A percentile compares a stretch with the other conserved stretches of the same genome.
Evolutionary conservation across 2,329 filamentous ascomycete genomes (phyloP).

Genomic region (Tolypocladium paradoxum): DNA sequence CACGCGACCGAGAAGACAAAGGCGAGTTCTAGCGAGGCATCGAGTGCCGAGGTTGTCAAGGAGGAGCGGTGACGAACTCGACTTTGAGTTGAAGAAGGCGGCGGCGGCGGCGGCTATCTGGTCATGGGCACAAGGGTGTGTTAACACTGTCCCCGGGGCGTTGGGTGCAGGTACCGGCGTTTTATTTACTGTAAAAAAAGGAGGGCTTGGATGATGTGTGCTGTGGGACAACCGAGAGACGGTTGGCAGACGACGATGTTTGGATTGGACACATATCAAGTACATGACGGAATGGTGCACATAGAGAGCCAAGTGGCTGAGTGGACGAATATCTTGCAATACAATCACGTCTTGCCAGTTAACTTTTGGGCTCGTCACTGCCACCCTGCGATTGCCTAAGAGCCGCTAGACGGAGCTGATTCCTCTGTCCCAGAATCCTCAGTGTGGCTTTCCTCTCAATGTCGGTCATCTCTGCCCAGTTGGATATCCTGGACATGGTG

Average conservation of each 20-base stretch:
- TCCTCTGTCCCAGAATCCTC: conserved; percentile 56
- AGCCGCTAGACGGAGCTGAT: conserved; percentile 48
- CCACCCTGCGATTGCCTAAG: conserved; percentile 20
- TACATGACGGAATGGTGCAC: conserved; percentile 1
- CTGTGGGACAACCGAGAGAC: conserved; percentile 9
- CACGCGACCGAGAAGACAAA: conserved; percentile 21
- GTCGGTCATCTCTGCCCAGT: conserved; percentile 63
- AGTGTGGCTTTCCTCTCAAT: conserved; percentile 58
- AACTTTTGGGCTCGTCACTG: neutral
- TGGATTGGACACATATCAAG: neutral
- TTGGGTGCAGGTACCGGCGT: conserved; percentile 4
- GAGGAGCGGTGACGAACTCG: conserved; percentile 10
- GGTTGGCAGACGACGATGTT: conserved; percentile 7
- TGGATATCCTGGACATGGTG: conserved; percentile 57
- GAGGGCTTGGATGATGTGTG: neutral
- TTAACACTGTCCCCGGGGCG: neutral
- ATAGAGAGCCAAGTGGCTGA: conserved; percentile 1
- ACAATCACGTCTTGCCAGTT: neutral
- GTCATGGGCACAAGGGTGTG: neutral
- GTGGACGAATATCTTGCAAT: neutral
- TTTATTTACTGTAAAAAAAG: neutral
- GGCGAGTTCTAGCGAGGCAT: conserved; percentile 14
- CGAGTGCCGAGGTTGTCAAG: conserved; percentile 7
- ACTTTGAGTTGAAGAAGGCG: neutral
- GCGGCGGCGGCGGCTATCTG: neutral